Conservation (phyloP, 208 protist species). For the Crithidia fasciculata region DNA sequence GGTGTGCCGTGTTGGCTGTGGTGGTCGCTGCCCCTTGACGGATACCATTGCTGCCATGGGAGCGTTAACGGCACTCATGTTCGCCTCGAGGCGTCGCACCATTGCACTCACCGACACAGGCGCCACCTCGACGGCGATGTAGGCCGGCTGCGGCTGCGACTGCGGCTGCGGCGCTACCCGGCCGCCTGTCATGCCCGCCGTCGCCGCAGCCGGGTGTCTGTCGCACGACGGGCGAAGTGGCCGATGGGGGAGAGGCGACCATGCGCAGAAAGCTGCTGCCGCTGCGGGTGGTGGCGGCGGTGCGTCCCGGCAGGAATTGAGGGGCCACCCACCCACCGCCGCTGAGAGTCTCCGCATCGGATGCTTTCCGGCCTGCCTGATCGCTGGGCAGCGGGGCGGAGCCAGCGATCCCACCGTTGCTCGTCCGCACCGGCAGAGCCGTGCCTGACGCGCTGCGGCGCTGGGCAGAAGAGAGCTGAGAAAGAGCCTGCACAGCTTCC, state of each 20-base stretch:
- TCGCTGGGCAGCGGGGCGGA: not conserved
- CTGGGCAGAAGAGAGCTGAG: no score
- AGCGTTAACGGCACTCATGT: not conserved
- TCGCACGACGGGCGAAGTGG: not conserved
- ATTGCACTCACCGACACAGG: slow-evolving; percentile 12
- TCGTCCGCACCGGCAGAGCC: no score
- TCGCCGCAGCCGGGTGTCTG: not conserved
- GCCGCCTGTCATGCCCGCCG: no score
- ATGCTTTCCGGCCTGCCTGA: not conserved
- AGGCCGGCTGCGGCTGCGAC: not conserved
- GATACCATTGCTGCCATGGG: not conserved
- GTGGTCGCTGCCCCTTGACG: not conserved
- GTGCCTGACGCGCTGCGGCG: no score
- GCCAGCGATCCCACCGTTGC: no score
- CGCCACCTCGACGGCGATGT: not conserved
- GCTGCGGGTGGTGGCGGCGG: not conserved
- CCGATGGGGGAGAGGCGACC: not conserved
- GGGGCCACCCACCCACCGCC: not conserved
- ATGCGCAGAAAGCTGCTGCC: slow-evolving; percentile 19
- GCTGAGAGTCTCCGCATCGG: not conserved
- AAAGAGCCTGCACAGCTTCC: no score
- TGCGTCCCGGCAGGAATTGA: not conserved
- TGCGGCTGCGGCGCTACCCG: not conserved
- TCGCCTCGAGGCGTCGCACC: slow-evolving; percentile 12
- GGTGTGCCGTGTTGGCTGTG: not conserved